phyloP scores from a whole-genome alignment of 1,139 yeast species.

The Kluyveromyces sp. region DNA sequence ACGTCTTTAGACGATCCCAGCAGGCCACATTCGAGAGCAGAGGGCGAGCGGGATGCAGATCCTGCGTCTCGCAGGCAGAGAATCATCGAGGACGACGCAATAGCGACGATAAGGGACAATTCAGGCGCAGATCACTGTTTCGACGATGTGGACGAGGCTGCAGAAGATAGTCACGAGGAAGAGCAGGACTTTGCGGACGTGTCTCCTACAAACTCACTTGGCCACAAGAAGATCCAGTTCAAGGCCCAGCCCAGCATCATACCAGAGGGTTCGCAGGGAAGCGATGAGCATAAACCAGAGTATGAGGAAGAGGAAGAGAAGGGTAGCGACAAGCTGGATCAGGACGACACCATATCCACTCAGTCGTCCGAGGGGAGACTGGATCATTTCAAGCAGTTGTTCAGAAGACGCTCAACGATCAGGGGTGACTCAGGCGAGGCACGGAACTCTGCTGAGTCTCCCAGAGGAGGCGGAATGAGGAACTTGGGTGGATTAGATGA shows the following conservation, averaged over 20 bases:
- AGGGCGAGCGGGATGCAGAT: neutral
- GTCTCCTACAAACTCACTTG: neutral
- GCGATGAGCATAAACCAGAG: slow-evolving; percentile 7
- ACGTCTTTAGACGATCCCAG: neutral
- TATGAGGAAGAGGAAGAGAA: slow-evolving; percentile 18
- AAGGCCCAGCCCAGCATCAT: slow-evolving; percentile 5
- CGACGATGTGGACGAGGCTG: slow-evolving; percentile 15
- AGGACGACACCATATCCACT: slow-evolving; percentile 5
- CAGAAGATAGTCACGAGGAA: slow-evolving; percentile 19
- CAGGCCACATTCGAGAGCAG: neutral
- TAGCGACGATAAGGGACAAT: slow-evolving; percentile 16
- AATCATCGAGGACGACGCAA: slow-evolving; percentile 19
- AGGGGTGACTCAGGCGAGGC: slow-evolving; percentile 3
- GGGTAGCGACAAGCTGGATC: slow-evolving; percentile 16
- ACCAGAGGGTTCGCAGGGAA: slow-evolving; percentile 11
- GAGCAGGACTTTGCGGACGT: slow-evolving; percentile 8
- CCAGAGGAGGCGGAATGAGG: slow-evolving; percentile 9
- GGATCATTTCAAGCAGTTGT: slow-evolving; percentile 23
- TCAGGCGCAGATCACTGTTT: slow-evolving; percentile 16
- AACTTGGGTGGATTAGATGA: slow-evolving; percentile 11
- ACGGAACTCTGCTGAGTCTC: slow-evolving; percentile 13
- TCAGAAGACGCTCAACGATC: slow-evolving; percentile 18
- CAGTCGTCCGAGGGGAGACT: slow-evolving; percentile 12
- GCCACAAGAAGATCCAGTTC: slow-evolving; percentile 1
- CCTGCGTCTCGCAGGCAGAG: slow-evolving; percentile 9